These are phyloP conservation scores for Colletotrichum falcatum DNA, from an alignment of 2,329 filamentous ascomycete genomes.

Conservation along the genomic window DNA sequence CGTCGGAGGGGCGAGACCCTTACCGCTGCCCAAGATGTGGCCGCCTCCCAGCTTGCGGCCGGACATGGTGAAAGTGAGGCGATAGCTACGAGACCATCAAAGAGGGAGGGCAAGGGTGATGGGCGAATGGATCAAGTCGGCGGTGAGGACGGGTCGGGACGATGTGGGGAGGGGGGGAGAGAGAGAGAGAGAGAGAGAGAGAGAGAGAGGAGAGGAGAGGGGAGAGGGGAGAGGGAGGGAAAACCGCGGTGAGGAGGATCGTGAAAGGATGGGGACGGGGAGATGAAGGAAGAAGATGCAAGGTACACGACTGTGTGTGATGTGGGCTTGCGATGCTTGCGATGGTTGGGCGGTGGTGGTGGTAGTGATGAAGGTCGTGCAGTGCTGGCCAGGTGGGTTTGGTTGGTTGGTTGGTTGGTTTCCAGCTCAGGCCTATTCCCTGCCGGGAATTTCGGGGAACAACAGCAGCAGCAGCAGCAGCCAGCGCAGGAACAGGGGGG, in stretches of 20 bases:
- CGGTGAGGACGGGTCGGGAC: conserved; percentile 49
- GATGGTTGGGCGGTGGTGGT: neutral
- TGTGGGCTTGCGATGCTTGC: too few species aligned
- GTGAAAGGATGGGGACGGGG: neutral
- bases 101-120: conserved; percentile 19
- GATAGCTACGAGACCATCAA: conserved; percentile 39
- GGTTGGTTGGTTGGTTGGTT: neutral
- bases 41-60: conserved; percentile 91
- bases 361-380: neutral
- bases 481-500: conserved; percentile 4
- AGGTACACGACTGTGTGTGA: neutral
- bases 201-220: too few species aligned
- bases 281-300: conserved; percentile 3
- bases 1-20: conserved; percentile 77
- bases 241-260: neutral
- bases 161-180: conserved; percentile 37
- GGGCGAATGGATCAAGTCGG: conserved; percentile 13
- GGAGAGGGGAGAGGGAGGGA: neutral
- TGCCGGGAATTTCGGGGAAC: conserved; percentile 6
- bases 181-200: neutral
- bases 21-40: conserved; percentile 88
- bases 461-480: neutral
- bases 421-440: conserved; percentile 33
- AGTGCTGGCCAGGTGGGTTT: neutral
- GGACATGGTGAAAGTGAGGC: conserved; percentile 71